Conservation (phyloP, 306 rosid species). For the Cyamopsis tetragonoloba region DNA sequence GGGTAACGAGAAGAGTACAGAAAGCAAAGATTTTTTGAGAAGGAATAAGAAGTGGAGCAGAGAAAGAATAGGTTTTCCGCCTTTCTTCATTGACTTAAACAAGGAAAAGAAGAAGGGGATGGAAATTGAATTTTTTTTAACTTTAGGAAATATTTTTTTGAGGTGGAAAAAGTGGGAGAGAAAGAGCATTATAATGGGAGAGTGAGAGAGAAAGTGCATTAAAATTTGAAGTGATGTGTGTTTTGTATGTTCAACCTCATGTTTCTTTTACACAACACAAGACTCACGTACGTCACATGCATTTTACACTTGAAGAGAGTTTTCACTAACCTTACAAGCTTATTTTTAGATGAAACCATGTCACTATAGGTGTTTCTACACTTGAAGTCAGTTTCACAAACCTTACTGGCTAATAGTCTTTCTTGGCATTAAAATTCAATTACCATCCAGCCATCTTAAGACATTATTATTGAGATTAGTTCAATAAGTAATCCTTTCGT, state of each 20-base stretch:
- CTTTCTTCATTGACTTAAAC: neutral
- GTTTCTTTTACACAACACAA: too few relatives aligned
- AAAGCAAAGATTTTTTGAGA: conserved; percentile 31
- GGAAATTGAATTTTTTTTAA: too few relatives aligned
- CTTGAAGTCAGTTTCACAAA: neutral
- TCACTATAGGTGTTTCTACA: neutral
- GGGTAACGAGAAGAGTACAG: conserved; percentile 48
- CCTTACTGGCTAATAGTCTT: neutral
- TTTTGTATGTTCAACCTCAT: too few relatives aligned
- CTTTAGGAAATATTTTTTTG: too few relatives aligned
- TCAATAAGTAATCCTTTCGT: too few relatives aligned
- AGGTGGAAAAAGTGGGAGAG: neutral
- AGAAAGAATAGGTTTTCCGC: conserved; percentile 3
- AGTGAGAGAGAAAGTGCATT: too few relatives aligned
- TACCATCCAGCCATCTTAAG: conserved; percentile 9
- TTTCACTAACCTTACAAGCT: conserved; percentile 24
- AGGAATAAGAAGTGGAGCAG: neutral
- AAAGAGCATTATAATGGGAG: neutral
- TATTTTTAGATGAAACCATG: neutral
- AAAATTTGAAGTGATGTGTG: too few relatives aligned
- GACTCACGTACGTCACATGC: too few relatives aligned
- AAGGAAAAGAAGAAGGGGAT: neutral
- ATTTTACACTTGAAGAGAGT: neutral
- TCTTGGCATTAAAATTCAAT: neutral
- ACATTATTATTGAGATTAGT: conserved; percentile 14